Evolutionary conservation across 176 grass and related monocot species (phyloP), one percentile per base, ranked within the genome.

Genomic region (barley (Hordeum vulgare)): DNA sequence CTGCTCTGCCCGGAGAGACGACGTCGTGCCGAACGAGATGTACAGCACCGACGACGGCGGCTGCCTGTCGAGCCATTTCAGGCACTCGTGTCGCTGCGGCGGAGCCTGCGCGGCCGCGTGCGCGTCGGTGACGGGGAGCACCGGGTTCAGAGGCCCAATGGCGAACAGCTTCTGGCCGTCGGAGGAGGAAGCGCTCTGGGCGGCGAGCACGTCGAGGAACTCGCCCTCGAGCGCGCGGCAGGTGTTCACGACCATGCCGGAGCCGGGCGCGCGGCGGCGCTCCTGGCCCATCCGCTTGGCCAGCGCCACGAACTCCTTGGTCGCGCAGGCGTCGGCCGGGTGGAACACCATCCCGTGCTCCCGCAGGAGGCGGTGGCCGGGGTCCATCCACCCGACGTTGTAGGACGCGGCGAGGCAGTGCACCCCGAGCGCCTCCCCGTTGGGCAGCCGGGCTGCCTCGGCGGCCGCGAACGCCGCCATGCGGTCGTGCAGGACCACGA

Each of bases 1-100:
- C 60, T 97, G 94, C 53, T 87, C 80, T 7, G 8, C 54, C 0
- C 88, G 87, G 9, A 97, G 72, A 13, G 88, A 85, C 44, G 92
- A 87, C 65, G 84, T 90, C 56, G 88, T 90, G 66, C 94, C 94
- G 66, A 97, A 97, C 9, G 90, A 97, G 6, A 97, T 74, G 84
- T 94, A 97, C 4, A 97, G 81, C 73, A 92, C 92, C 13, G 92
- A 94, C n/a, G 49, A 21, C 42, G 57, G 31, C 17, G 86, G 86
- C 66, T 94, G 94, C 81, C 7, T 33, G 84, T 92, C 90, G 45
- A 97, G 88, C 92, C 94, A 97, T 0, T 77, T 70, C 27, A 94
- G 66, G 86, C 90, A 97, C 35, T 69, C 35, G 79, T 90, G 91
- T 23, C 71, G 59, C 51, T 62, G 13, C 33, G 39, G 42, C 23